Evolutionary conservation across 345 rosid genomes (phyloP).

Genomic region (Alliaria petiolata): DNA sequence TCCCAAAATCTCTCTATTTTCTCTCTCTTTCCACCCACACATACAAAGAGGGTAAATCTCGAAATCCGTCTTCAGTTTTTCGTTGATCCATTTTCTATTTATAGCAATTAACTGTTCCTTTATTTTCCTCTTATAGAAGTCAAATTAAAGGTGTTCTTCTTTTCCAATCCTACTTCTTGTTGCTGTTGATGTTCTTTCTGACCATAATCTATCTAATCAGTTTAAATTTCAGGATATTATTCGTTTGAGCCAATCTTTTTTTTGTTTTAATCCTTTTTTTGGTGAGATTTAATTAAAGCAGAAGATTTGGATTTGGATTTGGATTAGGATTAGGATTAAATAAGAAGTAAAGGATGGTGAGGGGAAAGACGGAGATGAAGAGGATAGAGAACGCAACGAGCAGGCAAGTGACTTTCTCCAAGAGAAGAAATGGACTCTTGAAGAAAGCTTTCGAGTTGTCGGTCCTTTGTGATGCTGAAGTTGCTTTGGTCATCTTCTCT

Average conservation of each 20-base stretch:
- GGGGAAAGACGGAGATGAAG: constrained; percentile 89
- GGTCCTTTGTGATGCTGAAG: constrained; percentile 84
- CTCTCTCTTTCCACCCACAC: background rate
- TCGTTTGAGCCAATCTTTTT: background rate
- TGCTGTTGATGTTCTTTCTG: constrained; percentile 9
- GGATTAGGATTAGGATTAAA: background rate
- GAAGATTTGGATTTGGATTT: background rate
- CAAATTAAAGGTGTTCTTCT: background rate
- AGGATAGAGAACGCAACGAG: constrained; percentile 81
- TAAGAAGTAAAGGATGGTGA: constrained; percentile 45
- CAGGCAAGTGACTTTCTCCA: constrained; percentile 88
- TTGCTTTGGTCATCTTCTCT: constrained; percentile 79
- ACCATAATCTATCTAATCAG: background rate
- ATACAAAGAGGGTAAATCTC: constrained; percentile 21
- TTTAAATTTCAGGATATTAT: background rate
- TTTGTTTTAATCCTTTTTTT: background rate
- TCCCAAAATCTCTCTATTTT: background rate
- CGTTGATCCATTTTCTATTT: constrained; percentile 32
- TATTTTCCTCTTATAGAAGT: background rate
- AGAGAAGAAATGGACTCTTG: constrained; percentile 72
- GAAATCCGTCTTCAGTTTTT: constrained; percentile 12
- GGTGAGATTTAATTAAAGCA: background rate
- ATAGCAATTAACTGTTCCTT: constrained; percentile 22
- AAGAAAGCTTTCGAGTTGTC: constrained; percentile 83
- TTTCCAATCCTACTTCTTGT: background rate